Base-by-base conservation (phyloP, 2,329 filamentous ascomycete species). In the Meredithiella fracta region DNA sequence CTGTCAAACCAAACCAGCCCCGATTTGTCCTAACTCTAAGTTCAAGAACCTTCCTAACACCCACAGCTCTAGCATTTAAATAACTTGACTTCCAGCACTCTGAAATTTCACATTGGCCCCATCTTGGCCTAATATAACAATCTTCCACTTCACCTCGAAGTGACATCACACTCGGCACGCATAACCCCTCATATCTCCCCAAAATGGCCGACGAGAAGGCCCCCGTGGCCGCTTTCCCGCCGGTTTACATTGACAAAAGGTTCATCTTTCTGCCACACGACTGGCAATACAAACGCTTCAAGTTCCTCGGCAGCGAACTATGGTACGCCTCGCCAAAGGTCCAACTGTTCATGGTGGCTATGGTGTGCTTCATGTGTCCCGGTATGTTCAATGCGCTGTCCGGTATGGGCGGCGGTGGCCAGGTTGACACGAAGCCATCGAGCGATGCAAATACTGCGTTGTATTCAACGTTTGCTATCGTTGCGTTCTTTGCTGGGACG, bases 321-420 rank as follows among this genome's bases (percentile, higher is more conserved):
- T 86, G 80, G 75, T 89, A 84, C 66, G 85, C 85, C 22, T 86
- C 84, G 57, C 85, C 85, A 11, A 78, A 80, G 63, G 68, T 80
- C 51, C 85, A 90, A 69, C 74, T 90, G 37, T 63, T 84, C 60
- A 76, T 89, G 73, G 83, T 89, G 56, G 69, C 70, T 17, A 61
- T 72, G 57, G 68, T 72, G 58, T 72, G 70, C 63, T 72, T 86
- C 72, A 66, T 85, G 59, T 86, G 82, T 65, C 82, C 82, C 0
- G 82, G 82, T 62, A 84, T 85, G 80, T 85, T 78, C 72, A 85
- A 85, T 63, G 80, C 82, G 20, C 69, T 85, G 58, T 71, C 70
- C 59, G 82, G 82, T 59, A 70, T 85, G 37, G 82, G 82, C 58
- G 82, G 80, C 58, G 81, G 72, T 65, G 82, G 80, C 57, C 75